Base-by-base conservation (phyloP, 2,329 filamentous ascomycete genomes). In the Cercospora janseana region DNA sequence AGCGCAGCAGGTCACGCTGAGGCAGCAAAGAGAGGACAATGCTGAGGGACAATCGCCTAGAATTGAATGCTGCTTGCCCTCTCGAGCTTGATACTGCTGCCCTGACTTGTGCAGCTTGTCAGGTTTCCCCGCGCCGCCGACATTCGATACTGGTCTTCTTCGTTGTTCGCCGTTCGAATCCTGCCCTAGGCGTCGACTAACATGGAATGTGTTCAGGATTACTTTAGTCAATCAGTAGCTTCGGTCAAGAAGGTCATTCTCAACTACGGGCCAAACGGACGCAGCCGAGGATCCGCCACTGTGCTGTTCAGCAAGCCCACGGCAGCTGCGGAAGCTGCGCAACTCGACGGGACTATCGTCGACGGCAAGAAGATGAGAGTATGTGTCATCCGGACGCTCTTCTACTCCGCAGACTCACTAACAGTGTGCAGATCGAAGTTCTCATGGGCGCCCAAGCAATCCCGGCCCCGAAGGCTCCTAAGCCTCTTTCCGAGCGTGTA, bases 281-380 rank as follows among this genome's bases (percentile, higher is more conserved):
- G 85, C 62, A 96, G 91, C 79, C 88, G 90, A 68, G 93, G 93
- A 60, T 88, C 92, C 67, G 91, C 91, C 63, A 93, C 89, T 47
- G 87, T 98, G 63, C 84, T 85, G 58, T 98, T 98, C 76, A 74
- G 73, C 70, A 88, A 88, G 66, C 74, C 85, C 20, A 88, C 89
- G 61, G 87, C 87, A 58, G 93, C 92, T 59, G 82, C 82, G 67
- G 88, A 89, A 73, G 93, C 93, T 54, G 87, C 89, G 63, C 80
- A 85, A 64, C 82, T 95, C 62, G 94, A 98, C 65, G 90, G 90
- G 56, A 81, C 96, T 52, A 82, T 93, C 47, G 90, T 98, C 53
- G 93, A 98, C 72, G 85, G 85, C 66, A 83, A 84, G 60, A 87
- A 90, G 20, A 92, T 98, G 76, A 95, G 92, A 83, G 89, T 91